Conservation (phyloP, 306 rosid genomes). For the Prunus mira region DNA sequence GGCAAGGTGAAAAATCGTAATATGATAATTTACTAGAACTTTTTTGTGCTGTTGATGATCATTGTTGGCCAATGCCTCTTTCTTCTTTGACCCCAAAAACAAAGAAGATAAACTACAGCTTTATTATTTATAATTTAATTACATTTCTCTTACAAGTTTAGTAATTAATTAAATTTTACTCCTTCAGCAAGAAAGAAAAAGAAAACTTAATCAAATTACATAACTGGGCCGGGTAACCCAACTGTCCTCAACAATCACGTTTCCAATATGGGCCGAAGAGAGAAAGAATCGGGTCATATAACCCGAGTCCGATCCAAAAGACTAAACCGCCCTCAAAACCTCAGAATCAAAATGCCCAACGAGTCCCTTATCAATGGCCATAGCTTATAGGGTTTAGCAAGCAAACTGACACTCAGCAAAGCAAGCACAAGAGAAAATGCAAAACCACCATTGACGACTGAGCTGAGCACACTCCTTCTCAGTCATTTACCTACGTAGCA, state of each 20-base stretch:
- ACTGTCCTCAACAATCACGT: not conserved
- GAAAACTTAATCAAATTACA: not conserved
- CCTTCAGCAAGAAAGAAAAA: no score
- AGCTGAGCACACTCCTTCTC: not conserved
- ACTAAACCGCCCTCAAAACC: not conserved
- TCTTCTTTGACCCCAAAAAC: no score
- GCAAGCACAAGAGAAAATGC: slow-evolving; percentile 21
- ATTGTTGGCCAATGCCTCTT: no score
- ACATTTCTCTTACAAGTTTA: no score
- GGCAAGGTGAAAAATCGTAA: no score
- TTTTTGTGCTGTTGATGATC: no score
- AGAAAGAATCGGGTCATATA: not conserved
- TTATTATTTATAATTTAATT: no score
- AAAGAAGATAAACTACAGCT: no score
- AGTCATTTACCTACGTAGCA: not conserved
- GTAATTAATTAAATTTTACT: no score
- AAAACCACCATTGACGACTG: slow-evolving; percentile 30
- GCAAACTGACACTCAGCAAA: not conserved
- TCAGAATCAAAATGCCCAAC: slow-evolving; percentile 19
- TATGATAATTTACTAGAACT: no score
- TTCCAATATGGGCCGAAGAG: not conserved
- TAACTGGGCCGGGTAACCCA: not conserved
- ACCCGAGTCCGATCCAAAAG: not conserved
- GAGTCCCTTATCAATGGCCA: slow-evolving; percentile 48
- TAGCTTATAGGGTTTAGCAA: not conserved